Evolutionary conservation across 306 rosid genomes (phyloP), one percentile per base, ranked within the genome.

Genomic region (Castanea mollissima): DNA sequence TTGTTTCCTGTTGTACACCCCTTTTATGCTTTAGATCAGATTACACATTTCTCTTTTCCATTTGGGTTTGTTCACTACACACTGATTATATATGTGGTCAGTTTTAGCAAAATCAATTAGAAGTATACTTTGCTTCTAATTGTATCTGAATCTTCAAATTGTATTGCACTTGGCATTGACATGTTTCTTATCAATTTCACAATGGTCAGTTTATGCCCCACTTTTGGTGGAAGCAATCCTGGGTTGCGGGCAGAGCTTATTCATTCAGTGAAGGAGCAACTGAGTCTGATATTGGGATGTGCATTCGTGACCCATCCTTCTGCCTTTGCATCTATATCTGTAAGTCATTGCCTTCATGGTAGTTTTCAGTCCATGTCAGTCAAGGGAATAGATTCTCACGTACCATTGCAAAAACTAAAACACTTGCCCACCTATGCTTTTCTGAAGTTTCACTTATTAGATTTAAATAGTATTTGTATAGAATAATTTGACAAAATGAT

Each of bases 171-270:
- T 62, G 76, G 38, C 67, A 60, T 79, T 86, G 51, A 73, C 57
- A 27, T 83, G 6, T 6, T 74, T 72, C 51, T 78, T 78, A 59
- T 71, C 7, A 18, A 55, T 46, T 78, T 59, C 49, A 27, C 51
- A 51, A 73, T 74, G 79, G 77, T 78, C 90, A 96, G 98, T 86
- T 78, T 93, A 74, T 90, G 89, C 71, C 97, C 98, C 73, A 93
- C 99, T 35, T 55, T 96, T 82, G 99, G 99, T 32, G 99, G 97
- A 93, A 96, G 92, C 89, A 93, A 91, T 84, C 99, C 99, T 13
- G 98, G 99, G 34, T 49, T 90, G 83, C 91, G 85, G 78, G 88
- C 99, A 0, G 99, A 93, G 77, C 91, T 96, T 69, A 93, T 93
- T 80, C 98, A 90, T 88, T 90, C 96, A 1, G 79, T 96, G 83